Evolutionary conservation across 164 flowering plant genomes (phyloP), one percentile per base, ranked within the genome.

Genomic region (Echeveria elegans): DNA sequence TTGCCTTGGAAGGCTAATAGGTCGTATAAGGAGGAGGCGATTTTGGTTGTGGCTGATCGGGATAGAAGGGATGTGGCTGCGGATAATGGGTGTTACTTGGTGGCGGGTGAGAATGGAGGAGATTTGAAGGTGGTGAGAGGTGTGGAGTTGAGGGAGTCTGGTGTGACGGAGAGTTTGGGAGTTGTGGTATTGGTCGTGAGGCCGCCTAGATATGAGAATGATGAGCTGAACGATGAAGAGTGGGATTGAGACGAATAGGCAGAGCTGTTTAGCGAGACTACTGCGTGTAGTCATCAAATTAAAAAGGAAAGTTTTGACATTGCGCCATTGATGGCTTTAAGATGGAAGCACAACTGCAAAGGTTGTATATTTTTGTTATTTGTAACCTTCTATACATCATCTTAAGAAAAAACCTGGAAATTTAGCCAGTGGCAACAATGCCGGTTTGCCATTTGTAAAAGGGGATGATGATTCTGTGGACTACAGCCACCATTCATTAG

Each of bases 1-100:
- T 72, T 92, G 82, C 98, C 98, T 0, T 92, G 98, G 98, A 87
- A 72, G 75, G 86, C 61, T 45, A 87, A 88, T 32, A 80, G 84
- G 78, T 79, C 83, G 86, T 82, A 84, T 34, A 78, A 73, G 64
- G 90, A 89, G 69, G 98, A 92, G 69, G 64, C 85, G 18, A 74
- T 92, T 2, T 68, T 90, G 87, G 93, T 89, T 68, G 85, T 90
- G 69, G 85, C 73, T 18, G 87, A 92, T 71, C 76, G 96, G 67
- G 70, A 36, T 53, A 81, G 69, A 77, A 87, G 76, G 74, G 84
- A 68, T 48, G 90, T 92, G 59, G 80, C 3, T 28, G 81, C 65
- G 0, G 89, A 82, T 30, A 85, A 81, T 37, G 88, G 92, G 59
- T 83, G 86, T 65, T 88, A 87, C 69, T 52, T 88, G 79, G 87